Evolutionary conservation across 2,329 filamentous ascomycete genomes (phyloP).

Genomic region (Xylaria sp.): DNA sequence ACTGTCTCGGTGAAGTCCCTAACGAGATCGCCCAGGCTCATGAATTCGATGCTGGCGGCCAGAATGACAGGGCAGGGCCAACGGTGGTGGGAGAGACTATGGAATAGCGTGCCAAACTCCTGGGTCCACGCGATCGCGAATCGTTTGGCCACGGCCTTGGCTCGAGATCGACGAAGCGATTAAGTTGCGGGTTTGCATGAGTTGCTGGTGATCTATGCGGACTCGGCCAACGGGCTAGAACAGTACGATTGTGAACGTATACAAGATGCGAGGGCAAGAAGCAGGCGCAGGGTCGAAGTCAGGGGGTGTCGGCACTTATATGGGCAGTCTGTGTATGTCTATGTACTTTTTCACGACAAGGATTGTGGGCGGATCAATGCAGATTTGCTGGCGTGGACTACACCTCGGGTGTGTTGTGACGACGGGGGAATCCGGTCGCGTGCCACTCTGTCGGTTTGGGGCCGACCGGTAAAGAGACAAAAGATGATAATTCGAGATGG

Average conservation of each 20-base stretch:
- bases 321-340: not conserved
- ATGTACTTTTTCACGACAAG: conserved; percentile 8
- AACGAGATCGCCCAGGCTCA: conserved; percentile 6
- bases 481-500: not conserved
- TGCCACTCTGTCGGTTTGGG: conserved; percentile 1
- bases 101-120: not conserved
- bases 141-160: not conserved
- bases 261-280: not conserved
- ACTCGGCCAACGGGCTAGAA: not conserved
- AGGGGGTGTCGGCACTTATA: conserved; percentile 7
- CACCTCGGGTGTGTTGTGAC: conserved; percentile 2
- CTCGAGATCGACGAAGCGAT: not conserved
- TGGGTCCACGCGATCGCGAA: not conserved
- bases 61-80: conserved; percentile 3
- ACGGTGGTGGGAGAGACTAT: not conserved
- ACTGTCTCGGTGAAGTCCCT: conserved; percentile 14
- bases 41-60: conserved; percentile 2
- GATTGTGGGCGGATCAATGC: conserved; percentile 28
- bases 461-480: not conserved
- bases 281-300: not conserved
- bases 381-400: conserved; percentile 17
- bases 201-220: not conserved
- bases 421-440: conserved; percentile 17
- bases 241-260: not conserved
- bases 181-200: not conserved